Percentiles rank a stretch among this genome's conserved stretches.
Conservation (phyloP, 129 eudicot species). For the Solidago caesia region DNA sequence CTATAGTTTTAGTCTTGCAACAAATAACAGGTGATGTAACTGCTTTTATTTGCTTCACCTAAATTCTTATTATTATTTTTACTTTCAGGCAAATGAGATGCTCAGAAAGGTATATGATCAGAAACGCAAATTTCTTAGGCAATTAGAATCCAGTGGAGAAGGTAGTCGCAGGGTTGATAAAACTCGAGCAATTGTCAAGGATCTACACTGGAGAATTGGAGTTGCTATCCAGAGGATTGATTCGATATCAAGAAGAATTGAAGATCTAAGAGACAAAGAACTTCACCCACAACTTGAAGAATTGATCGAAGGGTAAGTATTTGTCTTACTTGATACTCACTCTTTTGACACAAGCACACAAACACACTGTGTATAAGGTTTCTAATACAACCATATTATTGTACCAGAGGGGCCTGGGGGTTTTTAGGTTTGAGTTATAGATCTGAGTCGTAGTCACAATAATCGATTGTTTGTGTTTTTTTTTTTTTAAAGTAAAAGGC, state of each 20-base stretch:
- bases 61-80: not conserved
- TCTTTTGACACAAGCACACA: not conserved
- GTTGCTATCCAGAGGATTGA: conserved; percentile 89
- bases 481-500: no score
- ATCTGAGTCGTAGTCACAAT: not conserved
- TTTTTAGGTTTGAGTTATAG: not conserved
- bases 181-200: conserved; percentile 89
- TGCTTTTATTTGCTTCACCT: conserved; percentile 17
- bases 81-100: conserved; percentile 74
- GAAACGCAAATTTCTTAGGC: conserved; percentile 71
- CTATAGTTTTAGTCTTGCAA: not conserved
- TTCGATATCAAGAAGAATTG: conserved; percentile 84
- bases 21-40: conserved; percentile 8
- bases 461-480: not conserved
- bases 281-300: conserved; percentile 97
- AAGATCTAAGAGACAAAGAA: conserved; percentile 85
- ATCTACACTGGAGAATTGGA: conserved; percentile 84
- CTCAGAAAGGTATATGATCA: conserved; percentile 72
- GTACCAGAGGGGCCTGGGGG: not conserved
- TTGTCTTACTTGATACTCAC: not conserved
- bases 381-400: not conserved
- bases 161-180: conserved; percentile 51
- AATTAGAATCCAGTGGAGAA: conserved; percentile 70
- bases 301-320: conserved; percentile 85
- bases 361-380: not conserved